phyloP scores from a whole-genome alignment of 306 rosid genomes.

The Vachellia pachyceras region DNA sequence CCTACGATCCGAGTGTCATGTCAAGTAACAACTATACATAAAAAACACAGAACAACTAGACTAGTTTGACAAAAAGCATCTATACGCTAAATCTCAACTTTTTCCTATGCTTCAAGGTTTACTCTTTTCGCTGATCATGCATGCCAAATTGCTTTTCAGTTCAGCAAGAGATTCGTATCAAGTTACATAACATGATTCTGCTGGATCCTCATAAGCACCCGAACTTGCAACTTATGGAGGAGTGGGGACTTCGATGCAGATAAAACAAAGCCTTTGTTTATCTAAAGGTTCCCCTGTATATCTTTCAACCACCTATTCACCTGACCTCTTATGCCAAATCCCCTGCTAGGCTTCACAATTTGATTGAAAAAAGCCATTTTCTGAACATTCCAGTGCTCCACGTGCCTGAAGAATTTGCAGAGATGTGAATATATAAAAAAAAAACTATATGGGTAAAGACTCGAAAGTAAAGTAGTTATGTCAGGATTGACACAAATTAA shows the following conservation, averaged over 20 bases:
- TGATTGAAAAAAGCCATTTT: slow-evolving; percentile 88
- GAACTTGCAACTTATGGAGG: neutral
- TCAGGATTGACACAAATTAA: neutral
- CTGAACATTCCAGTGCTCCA: slow-evolving; percentile 98
- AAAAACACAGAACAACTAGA: neutral
- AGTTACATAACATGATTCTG: neutral
- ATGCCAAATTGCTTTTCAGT: neutral
- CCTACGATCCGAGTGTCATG: neutral
- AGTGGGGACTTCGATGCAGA: slow-evolving; percentile 19
- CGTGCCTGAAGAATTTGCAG: slow-evolving; percentile 58
- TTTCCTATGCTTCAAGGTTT: slow-evolving; percentile 2
- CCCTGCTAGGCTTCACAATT: slow-evolving; percentile 74
- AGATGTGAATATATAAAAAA: slow-evolving; percentile 16
- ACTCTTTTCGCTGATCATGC: neutral
- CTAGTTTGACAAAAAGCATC: neutral
- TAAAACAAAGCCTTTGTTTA: neutral
- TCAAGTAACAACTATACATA: neutral
- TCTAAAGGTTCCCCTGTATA: slow-evolving; percentile 36
- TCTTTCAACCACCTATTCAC: slow-evolving; percentile 48
- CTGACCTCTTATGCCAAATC: slow-evolving; percentile 59
- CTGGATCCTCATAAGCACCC: neutral
- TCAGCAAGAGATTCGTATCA: neutral
- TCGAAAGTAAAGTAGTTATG: neutral
- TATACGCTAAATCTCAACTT: slow-evolving; percentile 21
- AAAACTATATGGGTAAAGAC: slow-evolving; percentile 28